Base-by-base conservation (phyloP, 2,329 filamentous ascomycete genomes). In the Alternaria tenuissima region DNA sequence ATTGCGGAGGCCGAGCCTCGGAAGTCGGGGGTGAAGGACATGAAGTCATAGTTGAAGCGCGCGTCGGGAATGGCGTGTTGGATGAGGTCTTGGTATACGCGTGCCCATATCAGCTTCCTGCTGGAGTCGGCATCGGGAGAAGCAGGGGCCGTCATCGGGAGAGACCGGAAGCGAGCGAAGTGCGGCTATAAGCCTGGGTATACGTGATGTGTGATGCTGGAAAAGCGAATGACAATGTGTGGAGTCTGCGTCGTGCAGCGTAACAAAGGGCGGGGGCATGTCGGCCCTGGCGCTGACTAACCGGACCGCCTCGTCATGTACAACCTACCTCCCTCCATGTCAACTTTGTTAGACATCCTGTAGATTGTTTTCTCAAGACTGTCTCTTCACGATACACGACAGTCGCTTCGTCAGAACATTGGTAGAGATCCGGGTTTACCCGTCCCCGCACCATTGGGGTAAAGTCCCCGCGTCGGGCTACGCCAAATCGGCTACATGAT, bases 21-120 rank as follows among this genome's bases (percentile, higher is more conserved):
- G 58, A 83, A 83, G 63, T 82, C 80, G 46, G 81, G 76, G 42
- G 79, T 79, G 68, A 81, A 82, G 44, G 72, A 72, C 16, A 78
- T 74, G 65, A 81, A 82, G 69, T 82, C 80, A 64, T 69, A 76
- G 66, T 81, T 71, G 69, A 79, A 80, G 48, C 81, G 78, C 30
- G 81, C 81, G 63, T 83, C 81, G 7, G 81, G 80, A 5, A 76
- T 49, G 9, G 80, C 81, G 51, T 81, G 71, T 49, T 75, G 66
- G 48, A 76, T 65, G 24, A 83, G 75, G 34, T 76, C 65, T 11
- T 66, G 63, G 73, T 79, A 80, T 42, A 81, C 71, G 47, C 54
- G 62, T 1, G 64, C 57, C 68, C 74, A 73, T 39, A 78, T 66
- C 26, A 65, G 38, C 38, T 64, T 69, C 8, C 62, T 63, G 44